Base-by-base conservation (phyloP, 2,329 filamentous ascomycete genomes). In the Claviceps monticola region DNA sequence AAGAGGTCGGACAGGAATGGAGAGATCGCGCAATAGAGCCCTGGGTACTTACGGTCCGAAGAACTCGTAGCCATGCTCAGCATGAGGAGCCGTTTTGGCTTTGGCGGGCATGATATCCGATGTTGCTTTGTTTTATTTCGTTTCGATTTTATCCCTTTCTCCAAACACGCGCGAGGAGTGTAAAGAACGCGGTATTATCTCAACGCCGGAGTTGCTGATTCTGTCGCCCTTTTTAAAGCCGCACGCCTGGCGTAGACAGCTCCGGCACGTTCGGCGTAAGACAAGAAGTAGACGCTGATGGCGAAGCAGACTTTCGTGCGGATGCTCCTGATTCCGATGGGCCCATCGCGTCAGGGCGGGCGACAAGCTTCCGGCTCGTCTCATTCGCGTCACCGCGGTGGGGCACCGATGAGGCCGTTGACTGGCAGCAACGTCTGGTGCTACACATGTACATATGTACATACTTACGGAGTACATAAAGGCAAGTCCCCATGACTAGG, bases 31-130 rank as follows among this genome's bases (percentile, higher is more conserved):
- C 19, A 7, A 14, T 5, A 16, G 6, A 26, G 13, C 7, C 13
- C 8, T 36, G 16, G 46, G 3, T 14, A 66, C 71, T 61, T 64
- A 76, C 74, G 74, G 74, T 54, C 74, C 74, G 50, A 70, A 67
- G 59, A 78, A 77, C 54, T 77, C 73, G 58, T 76, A 78, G 56
- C 70, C 71, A 53, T 73, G 73, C 48, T 61, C 56, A 55, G 63
- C 60, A 50, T 55, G 51, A 42, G 58, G 56, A 11, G 53, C 43
- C 23, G 51, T 41, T 51, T 65, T 67, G 13, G 60, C 43, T 49
- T 64, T 64, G 49, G 55, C 50, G 5, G 63, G 59, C 68, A 71
- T 70, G 16, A n/a, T 23, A 58, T 54, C 38, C 48, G 5, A 44
- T 14, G 8, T 19, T 19, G 17, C 14, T 21, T n/a, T 44, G 8